Evolutionary conservation across 2,329 filamentous ascomycete species (phyloP).

Genomic region (Aspergillus fijiensis): DNA sequence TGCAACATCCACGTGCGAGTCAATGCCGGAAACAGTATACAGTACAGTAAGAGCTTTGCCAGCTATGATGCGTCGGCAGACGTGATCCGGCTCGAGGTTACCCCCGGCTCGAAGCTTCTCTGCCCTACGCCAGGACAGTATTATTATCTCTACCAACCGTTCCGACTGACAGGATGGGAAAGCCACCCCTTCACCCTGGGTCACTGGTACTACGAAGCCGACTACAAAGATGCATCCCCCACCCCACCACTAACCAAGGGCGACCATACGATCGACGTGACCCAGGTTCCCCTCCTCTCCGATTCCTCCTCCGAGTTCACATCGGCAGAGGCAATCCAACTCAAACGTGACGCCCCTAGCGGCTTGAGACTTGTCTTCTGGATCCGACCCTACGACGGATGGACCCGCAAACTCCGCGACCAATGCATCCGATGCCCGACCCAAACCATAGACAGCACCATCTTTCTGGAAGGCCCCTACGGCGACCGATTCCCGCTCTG

Average conservation of each 20-base stretch:
- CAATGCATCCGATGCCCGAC: constrained; percentile 32
- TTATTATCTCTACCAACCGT: constrained; percentile 52
- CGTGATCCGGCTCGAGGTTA: constrained; percentile 50
- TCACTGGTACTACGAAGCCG: constrained; percentile 26
- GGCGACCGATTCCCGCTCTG: constrained; percentile 45
- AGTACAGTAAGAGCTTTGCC: constrained; percentile 39
- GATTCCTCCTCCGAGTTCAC: constrained; percentile 7
- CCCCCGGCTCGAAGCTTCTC: constrained; percentile 34
- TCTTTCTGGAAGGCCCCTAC: constrained; percentile 55
- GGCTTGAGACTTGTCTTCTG: constrained; percentile 47
- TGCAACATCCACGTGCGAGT: constrained; percentile 44
- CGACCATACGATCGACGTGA: constrained; percentile 15
- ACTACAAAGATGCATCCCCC: background rate
- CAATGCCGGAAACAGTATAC: constrained; percentile 18
- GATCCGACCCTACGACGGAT: constrained; percentile 53
- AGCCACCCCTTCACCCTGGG: constrained; percentile 54
- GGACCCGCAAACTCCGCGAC: constrained; percentile 48
- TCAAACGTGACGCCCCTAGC: constrained; percentile 1
- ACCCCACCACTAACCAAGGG: constrained; percentile 1
- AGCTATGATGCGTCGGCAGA: constrained; percentile 47
- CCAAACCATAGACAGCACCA: constrained; percentile 28
- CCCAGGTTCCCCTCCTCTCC: constrained; percentile 29
- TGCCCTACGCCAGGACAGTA: constrained; percentile 48
- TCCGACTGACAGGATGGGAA: constrained; percentile 48
- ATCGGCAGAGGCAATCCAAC: background rate